These are phyloP conservation scores for Laguncularia racemosa DNA, from an alignment of 345 rosid species.

Conservation along the genomic window DNA sequence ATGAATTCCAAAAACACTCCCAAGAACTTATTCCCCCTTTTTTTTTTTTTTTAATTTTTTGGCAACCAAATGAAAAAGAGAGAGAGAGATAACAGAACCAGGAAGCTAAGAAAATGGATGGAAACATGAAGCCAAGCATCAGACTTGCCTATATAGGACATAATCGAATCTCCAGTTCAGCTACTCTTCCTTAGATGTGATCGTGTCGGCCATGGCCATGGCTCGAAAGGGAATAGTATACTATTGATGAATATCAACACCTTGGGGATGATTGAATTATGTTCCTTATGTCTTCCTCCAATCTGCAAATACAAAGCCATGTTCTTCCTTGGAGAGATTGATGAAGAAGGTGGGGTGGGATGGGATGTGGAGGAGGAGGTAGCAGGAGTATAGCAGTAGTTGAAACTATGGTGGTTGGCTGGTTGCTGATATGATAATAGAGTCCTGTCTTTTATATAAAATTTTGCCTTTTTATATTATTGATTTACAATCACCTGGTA, in stretches of 20 bases:
- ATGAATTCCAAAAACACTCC: slow-evolving; percentile 3
- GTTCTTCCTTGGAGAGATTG: too few species aligned
- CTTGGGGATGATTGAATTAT: not conserved
- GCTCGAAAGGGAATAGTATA: slow-evolving; percentile 3
- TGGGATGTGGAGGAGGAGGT: not conserved
- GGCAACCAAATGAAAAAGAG: slow-evolving; percentile 22
- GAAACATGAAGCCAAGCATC: slow-evolving; percentile 41
- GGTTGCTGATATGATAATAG: too few species aligned
- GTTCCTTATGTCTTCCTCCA: not conserved
- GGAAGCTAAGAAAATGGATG: not conserved
- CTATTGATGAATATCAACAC: not conserved
- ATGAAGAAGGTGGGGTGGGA: too few species aligned
- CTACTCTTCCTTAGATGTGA: slow-evolving; percentile 1
- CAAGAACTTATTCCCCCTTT: slow-evolving; percentile 7
- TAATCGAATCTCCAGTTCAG: slow-evolving; percentile 13
- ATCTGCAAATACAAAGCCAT: too few species aligned
- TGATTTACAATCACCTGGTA: too few species aligned
- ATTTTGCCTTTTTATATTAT: too few species aligned
- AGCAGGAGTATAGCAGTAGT: slow-evolving; percentile 1
- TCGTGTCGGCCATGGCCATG: slow-evolving; percentile 22
- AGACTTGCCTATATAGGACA: slow-evolving; percentile 54
- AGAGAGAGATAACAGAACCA: not conserved
- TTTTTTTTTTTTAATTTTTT: slow-evolving; percentile 8
- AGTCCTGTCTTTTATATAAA: too few species aligned
- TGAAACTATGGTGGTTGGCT: not conserved